Percentiles rank a stretch among this genome's conserved stretches.
These are phyloP conservation scores for Debaryomyces tyrocola DNA, from an alignment of 805 yeast genomes.

Conservation along the genomic window DNA sequence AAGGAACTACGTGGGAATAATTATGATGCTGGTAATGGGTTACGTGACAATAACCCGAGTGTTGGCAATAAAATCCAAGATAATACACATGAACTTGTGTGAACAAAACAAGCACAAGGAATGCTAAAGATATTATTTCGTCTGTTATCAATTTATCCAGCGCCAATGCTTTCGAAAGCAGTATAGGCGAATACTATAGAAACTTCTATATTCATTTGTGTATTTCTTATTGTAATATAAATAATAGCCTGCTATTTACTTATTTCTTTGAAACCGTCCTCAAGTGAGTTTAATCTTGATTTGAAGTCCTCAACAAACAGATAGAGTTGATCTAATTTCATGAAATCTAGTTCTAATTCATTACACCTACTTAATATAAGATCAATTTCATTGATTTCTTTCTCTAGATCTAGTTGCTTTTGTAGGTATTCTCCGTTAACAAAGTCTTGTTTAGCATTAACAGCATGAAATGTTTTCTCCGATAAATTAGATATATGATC, in stretches of 20 bases:
- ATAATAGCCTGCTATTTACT: background rate
- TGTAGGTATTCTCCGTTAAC: conserved; percentile 23
- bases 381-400: conserved; percentile 41
- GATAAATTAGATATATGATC: conserved; percentile 53
- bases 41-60: too few species aligned
- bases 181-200: background rate
- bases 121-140: too few species aligned
- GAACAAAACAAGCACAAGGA: background rate
- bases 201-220: background rate
- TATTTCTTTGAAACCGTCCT: conserved; percentile 17
- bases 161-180: background rate
- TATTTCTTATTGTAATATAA: background rate
- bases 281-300: conserved; percentile 33
- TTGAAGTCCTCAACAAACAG: conserved; percentile 43
- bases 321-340: conserved; percentile 52
- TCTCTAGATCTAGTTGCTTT: conserved; percentile 29
- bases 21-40: too few species aligned
- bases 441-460: conserved; percentile 29
- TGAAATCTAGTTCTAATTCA: conserved; percentile 50
- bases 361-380: conserved; percentile 44
- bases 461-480: conserved; percentile 34
- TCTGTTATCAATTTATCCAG: too few species aligned
- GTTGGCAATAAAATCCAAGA: too few species aligned
- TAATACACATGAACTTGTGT: too few species aligned
- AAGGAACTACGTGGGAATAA: too few species aligned